A percentile compares a stretch with the other conserved stretches of the same genome.
phyloP scores from a whole-genome alignment of 345 rosid genomes.

The Arabis hirsuta region DNA sequence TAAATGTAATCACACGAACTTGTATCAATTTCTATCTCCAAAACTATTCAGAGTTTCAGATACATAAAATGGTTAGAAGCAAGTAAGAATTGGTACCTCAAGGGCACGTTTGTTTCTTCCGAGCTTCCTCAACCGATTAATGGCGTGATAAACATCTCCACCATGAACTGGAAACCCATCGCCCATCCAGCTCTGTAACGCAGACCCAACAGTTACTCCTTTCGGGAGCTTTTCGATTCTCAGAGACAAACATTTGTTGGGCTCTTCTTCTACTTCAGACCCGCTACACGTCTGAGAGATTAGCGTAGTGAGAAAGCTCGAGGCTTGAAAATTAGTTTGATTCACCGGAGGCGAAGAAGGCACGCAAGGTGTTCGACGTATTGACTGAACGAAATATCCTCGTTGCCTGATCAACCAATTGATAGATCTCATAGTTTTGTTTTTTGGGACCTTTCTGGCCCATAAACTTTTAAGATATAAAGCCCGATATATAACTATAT shows the following conservation, averaged over 20 bases:
- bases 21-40: too few species aligned
- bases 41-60: too few species aligned
- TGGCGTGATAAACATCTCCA: slow-evolving; percentile 77
- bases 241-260: slow-evolving; percentile 60
- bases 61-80: not conserved
- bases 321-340: slow-evolving; percentile 19
- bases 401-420: slow-evolving; percentile 41
- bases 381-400: slow-evolving; percentile 48
- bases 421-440: slow-evolving; percentile 27
- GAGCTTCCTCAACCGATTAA: slow-evolving; percentile 78
- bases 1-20: too few species aligned
- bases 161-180: slow-evolving; percentile 80
- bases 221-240: slow-evolving; percentile 74
- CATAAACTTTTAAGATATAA: slow-evolving; percentile 6
- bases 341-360: slow-evolving; percentile 11
- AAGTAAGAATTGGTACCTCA: slow-evolving; percentile 37
- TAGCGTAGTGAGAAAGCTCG: slow-evolving; percentile 48
- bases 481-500: not conserved
- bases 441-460: slow-evolving; percentile 11
- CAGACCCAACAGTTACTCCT: slow-evolving; percentile 66
- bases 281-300: slow-evolving; percentile 22
- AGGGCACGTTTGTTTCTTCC: slow-evolving; percentile 74
- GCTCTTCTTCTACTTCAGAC: slow-evolving; percentile 32
- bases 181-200: slow-evolving; percentile 89
- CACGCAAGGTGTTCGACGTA: slow-evolving; percentile 55